Conservation (phyloP, 2,329 filamentous ascomycete species). For the Sporothrix pseudoabietina region DNA sequence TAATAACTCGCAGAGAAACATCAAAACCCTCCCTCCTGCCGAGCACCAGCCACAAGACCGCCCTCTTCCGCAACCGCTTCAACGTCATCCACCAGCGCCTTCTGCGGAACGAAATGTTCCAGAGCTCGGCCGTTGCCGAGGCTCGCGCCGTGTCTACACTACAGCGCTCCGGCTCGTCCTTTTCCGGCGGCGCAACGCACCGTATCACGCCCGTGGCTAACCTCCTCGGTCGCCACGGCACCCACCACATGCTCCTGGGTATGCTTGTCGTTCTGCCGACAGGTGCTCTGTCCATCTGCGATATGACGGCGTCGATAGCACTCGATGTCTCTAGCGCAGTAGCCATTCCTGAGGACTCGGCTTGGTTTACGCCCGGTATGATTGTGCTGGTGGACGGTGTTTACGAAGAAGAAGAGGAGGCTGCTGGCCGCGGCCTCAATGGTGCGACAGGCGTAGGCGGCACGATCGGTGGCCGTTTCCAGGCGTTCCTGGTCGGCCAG, state of each 20-base stretch:
- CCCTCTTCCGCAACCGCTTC: constrained; percentile 85
- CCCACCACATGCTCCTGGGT: constrained; percentile 82
- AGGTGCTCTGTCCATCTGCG: constrained; percentile 78
- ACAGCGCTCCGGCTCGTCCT: constrained; percentile 57
- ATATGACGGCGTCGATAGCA: constrained; percentile 83
- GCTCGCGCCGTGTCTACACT: constrained; percentile 56
- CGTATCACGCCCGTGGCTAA: constrained; percentile 85
- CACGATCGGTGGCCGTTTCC: constrained; percentile 86
- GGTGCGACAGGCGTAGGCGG: constrained; percentile 83
- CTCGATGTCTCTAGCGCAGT: constrained; percentile 80
- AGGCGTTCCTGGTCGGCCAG: constrained; percentile 86
- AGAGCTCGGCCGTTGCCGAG: constrained; percentile 73
- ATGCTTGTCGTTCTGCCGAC: constrained; percentile 79
- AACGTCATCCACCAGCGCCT: constrained; percentile 90
- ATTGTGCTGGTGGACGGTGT: constrained; percentile 91
- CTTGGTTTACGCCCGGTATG: constrained; percentile 95
- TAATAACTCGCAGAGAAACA: constrained; percentile 51
- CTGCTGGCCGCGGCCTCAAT: constrained; percentile 68
- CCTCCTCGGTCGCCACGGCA: constrained; percentile 76
- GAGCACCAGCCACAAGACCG: constrained; percentile 76
- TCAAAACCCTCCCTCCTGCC: constrained; percentile 73
- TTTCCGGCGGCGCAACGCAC: constrained; percentile 53
- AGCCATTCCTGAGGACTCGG: constrained; percentile 79
- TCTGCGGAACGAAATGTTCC: constrained; percentile 89
- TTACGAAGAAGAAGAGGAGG: constrained; percentile 90